Evolutionary conservation across 495 filamentous ascomycete genomes (phyloP).

Genomic region (Aspergillus ostianus): DNA sequence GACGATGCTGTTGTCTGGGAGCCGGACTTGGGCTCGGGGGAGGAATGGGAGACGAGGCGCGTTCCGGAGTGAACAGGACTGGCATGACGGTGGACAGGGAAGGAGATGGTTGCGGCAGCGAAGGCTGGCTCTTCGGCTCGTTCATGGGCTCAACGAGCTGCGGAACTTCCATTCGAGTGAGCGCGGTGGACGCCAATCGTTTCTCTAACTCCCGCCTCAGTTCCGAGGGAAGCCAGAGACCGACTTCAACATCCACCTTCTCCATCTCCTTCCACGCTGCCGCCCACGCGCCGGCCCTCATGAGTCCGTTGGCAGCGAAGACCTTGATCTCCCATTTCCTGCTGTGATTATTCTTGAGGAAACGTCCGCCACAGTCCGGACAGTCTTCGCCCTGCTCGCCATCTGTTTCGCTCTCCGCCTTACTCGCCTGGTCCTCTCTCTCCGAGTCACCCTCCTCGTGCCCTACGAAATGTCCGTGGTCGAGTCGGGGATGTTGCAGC

Average conservation of each 20-base stretch:
- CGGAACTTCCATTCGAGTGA: conserved; percentile 13
- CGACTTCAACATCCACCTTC: conserved; percentile 88
- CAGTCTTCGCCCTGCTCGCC: conserved; percentile 51
- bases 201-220: conserved; percentile 48
- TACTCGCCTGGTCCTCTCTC: conserved; percentile 28
- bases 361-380: conserved; percentile 56
- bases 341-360: conserved; percentile 45
- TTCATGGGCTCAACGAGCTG: conserved; percentile 19
- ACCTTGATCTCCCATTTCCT: conserved; percentile 82
- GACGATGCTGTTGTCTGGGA: not conserved
- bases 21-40: conserved; percentile 2
- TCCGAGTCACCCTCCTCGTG: conserved; percentile 42
- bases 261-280: conserved; percentile 98
- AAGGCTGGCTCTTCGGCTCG: not conserved
- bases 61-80: not conserved
- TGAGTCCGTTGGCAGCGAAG: conserved; percentile 90
- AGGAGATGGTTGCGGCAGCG: conserved; percentile 1
- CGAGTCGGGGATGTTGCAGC: conserved; percentile 66
- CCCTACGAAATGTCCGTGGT: conserved; percentile 70
- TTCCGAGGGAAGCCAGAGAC: conserved; percentile 63
- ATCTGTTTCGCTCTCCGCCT: conserved; percentile 33
- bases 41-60: not conserved
- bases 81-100: not conserved
- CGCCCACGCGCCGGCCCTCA: conserved; percentile 88
- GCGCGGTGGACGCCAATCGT: conserved; percentile 20